Percentiles rank a stretch among this genome's conserved stretches.
These are phyloP conservation scores for Claviceps maximensis DNA, from an alignment of 2,329 filamentous ascomycete species.

Conservation along the genomic window DNA sequence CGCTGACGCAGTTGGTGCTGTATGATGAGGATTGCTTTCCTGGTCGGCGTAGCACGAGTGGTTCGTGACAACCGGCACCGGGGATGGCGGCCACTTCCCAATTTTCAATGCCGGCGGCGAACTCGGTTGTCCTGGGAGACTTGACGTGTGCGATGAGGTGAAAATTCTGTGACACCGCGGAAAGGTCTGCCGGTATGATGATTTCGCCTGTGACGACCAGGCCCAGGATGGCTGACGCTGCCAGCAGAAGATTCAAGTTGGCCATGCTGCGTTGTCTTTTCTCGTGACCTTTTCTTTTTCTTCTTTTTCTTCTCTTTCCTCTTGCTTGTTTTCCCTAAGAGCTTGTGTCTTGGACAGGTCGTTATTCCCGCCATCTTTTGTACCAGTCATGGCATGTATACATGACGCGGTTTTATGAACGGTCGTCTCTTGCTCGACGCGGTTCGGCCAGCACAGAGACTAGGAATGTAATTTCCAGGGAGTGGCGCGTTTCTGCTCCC, in stretches of 20 bases:
- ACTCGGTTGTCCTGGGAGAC: conserved; percentile 1
- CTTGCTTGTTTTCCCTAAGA: background rate
- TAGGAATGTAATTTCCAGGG: background rate
- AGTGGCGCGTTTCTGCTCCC: background rate
- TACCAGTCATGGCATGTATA: no score
- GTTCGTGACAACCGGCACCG: background rate
- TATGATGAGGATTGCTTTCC: background rate
- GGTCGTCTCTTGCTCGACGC: no score
- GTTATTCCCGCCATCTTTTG: background rate
- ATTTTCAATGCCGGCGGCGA: conserved; percentile 4
- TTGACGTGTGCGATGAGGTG: conserved; percentile 3
- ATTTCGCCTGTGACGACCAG: background rate
- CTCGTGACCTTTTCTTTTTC: background rate
- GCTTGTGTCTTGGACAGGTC: background rate
- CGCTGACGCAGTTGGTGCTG: background rate
- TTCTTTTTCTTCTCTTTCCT: background rate
- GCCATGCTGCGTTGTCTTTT: background rate
- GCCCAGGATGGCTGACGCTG: background rate
- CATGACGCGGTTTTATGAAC: no score
- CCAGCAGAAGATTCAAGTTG: background rate
- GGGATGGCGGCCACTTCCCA: conserved; percentile 1
- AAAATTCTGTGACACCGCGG: background rate
- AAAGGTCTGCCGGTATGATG: background rate
- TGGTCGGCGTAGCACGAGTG: conserved; percentile 1
- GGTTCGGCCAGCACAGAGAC: no score